A percentile compares a stretch with the other conserved stretches of the same genome.
phyloP scores from a whole-genome alignment of 2,329 filamentous ascomycete genomes.

The Diaporthe aspalathi region DNA sequence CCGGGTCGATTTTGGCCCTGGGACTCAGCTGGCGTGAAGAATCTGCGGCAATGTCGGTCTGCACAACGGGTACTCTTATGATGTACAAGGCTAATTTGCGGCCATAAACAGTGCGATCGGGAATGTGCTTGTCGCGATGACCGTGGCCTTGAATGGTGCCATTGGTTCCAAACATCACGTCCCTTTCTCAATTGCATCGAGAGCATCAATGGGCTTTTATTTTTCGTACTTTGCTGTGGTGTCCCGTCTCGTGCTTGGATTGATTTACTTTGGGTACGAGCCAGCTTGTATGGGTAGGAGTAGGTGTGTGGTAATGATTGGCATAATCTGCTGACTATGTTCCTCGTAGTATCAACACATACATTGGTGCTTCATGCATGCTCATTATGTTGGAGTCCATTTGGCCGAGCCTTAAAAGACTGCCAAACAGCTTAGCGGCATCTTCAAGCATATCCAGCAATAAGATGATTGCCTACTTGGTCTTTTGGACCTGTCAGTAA shows the following conservation, averaged over 20 bases:
- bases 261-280: conserved; percentile 53
- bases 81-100: neutral
- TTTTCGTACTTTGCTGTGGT: conserved; percentile 51
- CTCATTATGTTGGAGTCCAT: conserved; percentile 51
- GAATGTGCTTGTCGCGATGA: conserved; percentile 57
- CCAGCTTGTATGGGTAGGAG: too few species aligned
- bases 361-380: conserved; percentile 38
- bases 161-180: conserved; percentile 49
- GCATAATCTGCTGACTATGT: neutral
- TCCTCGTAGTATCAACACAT: conserved; percentile 43
- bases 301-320: neutral
- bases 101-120: conserved; percentile 35
- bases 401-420: conserved; percentile 53
- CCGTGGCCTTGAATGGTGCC: conserved; percentile 57
- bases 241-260: conserved; percentile 55
- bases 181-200: conserved; percentile 55
- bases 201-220: conserved; percentile 55
- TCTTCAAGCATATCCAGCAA: conserved; percentile 49
- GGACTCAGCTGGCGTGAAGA: conserved; percentile 44
- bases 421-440: conserved; percentile 54
- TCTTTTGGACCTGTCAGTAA: conserved; percentile 55
- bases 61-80: too few species aligned
- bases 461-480: conserved; percentile 56
- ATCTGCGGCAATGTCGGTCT: conserved; percentile 42
- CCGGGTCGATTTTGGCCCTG: conserved; percentile 41